Evolutionary conservation across 805 yeast genomes (phyloP).

Genomic region (Torulaspora quercuum): DNA sequence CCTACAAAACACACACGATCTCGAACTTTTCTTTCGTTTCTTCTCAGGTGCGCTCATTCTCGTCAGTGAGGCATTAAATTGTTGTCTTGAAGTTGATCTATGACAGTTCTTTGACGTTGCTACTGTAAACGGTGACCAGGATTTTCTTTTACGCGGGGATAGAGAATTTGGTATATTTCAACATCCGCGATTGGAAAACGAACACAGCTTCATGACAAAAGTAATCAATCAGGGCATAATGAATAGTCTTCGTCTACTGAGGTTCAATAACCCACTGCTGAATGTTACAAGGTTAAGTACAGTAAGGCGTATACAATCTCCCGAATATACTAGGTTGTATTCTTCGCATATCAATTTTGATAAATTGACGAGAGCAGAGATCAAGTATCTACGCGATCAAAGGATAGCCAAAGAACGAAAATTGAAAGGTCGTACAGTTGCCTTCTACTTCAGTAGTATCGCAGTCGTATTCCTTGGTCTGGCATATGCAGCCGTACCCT

Average conservation of each 20-base stretch:
- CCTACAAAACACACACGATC: slow-evolving; percentile 86
- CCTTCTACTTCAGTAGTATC: slow-evolving; percentile 65
- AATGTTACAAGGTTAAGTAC: slow-evolving; percentile 1
- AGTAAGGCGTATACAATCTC: slow-evolving; percentile 1
- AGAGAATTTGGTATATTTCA: too few species aligned
- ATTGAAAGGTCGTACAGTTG: slow-evolving; percentile 50
- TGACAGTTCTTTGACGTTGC: too few species aligned
- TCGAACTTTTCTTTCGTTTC: slow-evolving; percentile 21
- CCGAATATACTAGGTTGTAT: slow-evolving; percentile 1
- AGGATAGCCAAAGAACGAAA: slow-evolving; percentile 28
- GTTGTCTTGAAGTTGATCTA: too few species aligned
- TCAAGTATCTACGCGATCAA: slow-evolving; percentile 23
- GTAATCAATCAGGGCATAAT: too few species aligned
- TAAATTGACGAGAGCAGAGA: slow-evolving; percentile 30
- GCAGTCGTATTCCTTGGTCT: slow-evolving; percentile 68
- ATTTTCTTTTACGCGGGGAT: slow-evolving; percentile 5
- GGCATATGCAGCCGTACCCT: slow-evolving; percentile 87
- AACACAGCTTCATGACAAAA: too few species aligned
- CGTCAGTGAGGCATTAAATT: too few species aligned
- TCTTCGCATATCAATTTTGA: slow-evolving; percentile 7
- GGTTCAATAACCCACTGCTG: slow-evolving; percentile 2
- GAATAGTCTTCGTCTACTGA: slow-evolving; percentile 1
- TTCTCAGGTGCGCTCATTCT: slow-evolving; percentile 10
- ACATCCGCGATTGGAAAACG: too few species aligned
- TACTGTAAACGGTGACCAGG: too few species aligned